Base-by-base conservation (phyloP, 352 stramenopile species). In the Globisporangium ultimum region DNA sequence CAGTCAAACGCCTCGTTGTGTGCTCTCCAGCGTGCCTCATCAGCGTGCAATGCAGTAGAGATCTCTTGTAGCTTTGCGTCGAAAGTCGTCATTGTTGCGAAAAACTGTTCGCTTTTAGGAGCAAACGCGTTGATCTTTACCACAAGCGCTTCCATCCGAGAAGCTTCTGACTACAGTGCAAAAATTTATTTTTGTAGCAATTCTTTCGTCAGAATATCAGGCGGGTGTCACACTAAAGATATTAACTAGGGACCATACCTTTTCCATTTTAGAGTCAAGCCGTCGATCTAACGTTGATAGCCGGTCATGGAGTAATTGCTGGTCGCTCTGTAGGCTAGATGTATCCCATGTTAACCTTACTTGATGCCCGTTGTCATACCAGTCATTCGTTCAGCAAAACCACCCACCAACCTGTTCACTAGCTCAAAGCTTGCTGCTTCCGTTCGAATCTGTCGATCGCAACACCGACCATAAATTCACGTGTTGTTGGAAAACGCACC, bases 261-360 rank as follows among this genome's bases (percentile, higher is more conserved):
- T 91, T 48, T 91, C 81, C 61, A 91, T 64, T 60, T 91, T 91
- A 48, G 50, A 22, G 4, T 76, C 56, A 1, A 91, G 47, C 2
- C 68, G 73, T 15, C 57, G 68, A 17, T 88, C 76, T 4, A 86
- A 54, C 0, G 67, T 70, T 42, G 66, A 67, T 17, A 91, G 28
- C 10, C 76, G 60, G 15, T 76, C 68, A 15, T 86, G 69, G 2
- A 91, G 47, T 17, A 70, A 58, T 18, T 61, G 66, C 56, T 86
- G 81, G 46, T 85, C 69, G 3, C 60, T 65, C 28, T 87, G 74
- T 15, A 91, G 58, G 50, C 73, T 84, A 18, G 40, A 4, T 10
- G 18, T n/a, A 45, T 41, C 36, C 36, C 24, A 28, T 28, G 24
- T 28, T 28, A 28, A 5, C 5, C 24, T 36, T 10, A 36, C 28